Evolutionary conservation across 1,284 basidiomycete species (phyloP), one percentile per base, ranked within the genome.

Genomic region (Anthracocystis walkeri): DNA sequence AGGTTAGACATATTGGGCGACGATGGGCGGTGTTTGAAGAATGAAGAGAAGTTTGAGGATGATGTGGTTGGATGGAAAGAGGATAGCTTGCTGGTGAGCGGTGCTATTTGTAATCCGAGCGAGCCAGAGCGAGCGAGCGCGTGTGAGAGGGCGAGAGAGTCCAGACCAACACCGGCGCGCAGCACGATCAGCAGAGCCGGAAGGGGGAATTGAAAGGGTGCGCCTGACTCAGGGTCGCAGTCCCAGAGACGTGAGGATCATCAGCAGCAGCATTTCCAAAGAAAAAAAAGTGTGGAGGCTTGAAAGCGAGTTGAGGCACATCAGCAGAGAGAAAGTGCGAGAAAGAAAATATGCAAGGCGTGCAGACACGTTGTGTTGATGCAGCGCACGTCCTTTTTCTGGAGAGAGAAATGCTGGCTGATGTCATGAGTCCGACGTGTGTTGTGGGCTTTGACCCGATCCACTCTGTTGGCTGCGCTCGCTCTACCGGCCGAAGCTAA

Each of bases 1-100:
- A 78, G 77, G 69, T 76, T 76, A 21, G 77, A 63, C 73, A 75
- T 78, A 60, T 1, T 72, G 42, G 57, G 33, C 33, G 33, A 33
- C 29, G 29, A 5, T 33, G 31, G 31, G 31, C 31, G 10, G 12
- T 38, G 14, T 38, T 38, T 38, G 40, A 40, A 27, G 23, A 20
- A 33, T 25, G 18, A 54, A 33, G 44, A 16, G 41, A 27, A 31
- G 51, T 14, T 46, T 33, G 35, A 38, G 35, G 58, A 62, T 65
- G 62, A 57, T 58, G 45, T 49, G 58, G 25, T 44, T 29, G 48
- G 46, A 11, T 41, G 54, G 42, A 18, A 18, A n/a, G 12, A 42
- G 1, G 33, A n/a, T 27, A 25, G 48, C 21, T 48, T 46, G 49
- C 16, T 7, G 33, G 12, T 11, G 25, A 20, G 42, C 11, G 29